Percentiles rank a stretch among this genome's conserved stretches.
Conservation (phyloP, 805 yeast genomes). For the Nakazawaea wickerhamii region DNA sequence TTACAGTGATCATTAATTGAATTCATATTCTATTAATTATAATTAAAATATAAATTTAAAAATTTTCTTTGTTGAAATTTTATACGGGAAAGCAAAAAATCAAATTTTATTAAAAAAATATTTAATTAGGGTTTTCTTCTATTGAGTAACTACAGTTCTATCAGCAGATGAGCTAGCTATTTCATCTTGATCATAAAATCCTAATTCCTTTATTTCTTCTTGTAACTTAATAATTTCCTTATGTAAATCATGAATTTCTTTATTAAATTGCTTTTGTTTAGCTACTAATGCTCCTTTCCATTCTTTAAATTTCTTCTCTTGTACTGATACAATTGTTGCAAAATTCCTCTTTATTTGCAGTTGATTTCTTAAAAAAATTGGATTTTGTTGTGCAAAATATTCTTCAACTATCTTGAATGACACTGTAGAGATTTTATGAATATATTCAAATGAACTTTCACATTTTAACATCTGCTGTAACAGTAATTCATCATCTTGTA, state of each 20-base stretch:
- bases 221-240: slow-evolving; percentile 32
- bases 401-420: slow-evolving; percentile 33
- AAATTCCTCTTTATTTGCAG: slow-evolving; percentile 37
- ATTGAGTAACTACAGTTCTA: neutral
- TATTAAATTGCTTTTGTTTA: slow-evolving; percentile 51
- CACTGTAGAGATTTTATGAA: slow-evolving; percentile 32
- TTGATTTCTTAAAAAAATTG: slow-evolving; percentile 41
- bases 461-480: neutral
- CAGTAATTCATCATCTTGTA: slow-evolving; percentile 1
- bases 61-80: neutral
- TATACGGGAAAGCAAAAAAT: neutral
- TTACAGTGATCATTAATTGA: too few species aligned
- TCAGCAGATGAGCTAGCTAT: neutral
- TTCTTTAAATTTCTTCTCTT: slow-evolving; percentile 53
- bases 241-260: slow-evolving; percentile 43
- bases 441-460: slow-evolving; percentile 28
- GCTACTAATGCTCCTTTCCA: slow-evolving; percentile 54
- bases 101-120: neutral
- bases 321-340: slow-evolving; percentile 36
- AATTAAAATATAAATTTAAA: neutral
- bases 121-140: slow-evolving; percentile 3
- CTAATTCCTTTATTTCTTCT: slow-evolving; percentile 17
- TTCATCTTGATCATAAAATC: neutral
- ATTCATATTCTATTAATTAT: too few species aligned
- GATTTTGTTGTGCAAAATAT: slow-evolving; percentile 36